These are phyloP conservation scores for Hamigera avellanea DNA, from an alignment of 495 filamentous ascomycete genomes.

Conservation along the genomic window DNA sequence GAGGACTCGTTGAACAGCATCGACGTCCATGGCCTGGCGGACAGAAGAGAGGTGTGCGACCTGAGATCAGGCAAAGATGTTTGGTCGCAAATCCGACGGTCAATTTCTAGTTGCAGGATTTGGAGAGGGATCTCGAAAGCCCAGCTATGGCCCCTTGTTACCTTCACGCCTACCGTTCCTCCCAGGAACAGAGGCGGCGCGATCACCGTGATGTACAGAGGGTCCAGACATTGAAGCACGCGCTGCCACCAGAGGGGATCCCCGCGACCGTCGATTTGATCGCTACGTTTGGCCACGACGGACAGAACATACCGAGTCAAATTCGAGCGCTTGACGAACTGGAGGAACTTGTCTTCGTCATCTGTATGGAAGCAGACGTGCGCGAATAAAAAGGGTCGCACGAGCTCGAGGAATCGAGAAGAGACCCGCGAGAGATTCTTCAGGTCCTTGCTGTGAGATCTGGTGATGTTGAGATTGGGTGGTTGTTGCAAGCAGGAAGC, in stretches of 20 bases:
- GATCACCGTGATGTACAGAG: slow-evolving; percentile 20
- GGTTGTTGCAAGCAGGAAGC: slow-evolving; percentile 10
- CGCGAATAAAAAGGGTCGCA: slow-evolving; percentile 23
- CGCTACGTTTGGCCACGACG: slow-evolving; percentile 14
- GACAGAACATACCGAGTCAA: slow-evolving; percentile 22
- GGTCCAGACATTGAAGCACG: slow-evolving; percentile 17
- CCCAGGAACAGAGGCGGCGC: slow-evolving; percentile 25
- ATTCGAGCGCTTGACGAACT: slow-evolving; percentile 13
- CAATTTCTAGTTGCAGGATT: slow-evolving; percentile 16
- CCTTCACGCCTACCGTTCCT: slow-evolving; percentile 14
- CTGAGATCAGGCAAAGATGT: slow-evolving; percentile 4
- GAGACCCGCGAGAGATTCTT: slow-evolving; percentile 24
- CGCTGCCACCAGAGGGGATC: slow-evolving; percentile 23
- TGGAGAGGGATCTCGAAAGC: slow-evolving; percentile 30
- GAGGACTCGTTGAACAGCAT: slow-evolving; percentile 30
- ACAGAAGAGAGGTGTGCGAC: slow-evolving; percentile 10
- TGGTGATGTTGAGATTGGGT: slow-evolving; percentile 13
- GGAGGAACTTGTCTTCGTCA: slow-evolving; percentile 16
- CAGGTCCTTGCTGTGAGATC: slow-evolving; percentile 11
- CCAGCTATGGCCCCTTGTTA: slow-evolving; percentile 24
- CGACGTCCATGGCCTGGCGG: slow-evolving; percentile 20
- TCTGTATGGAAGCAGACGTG: slow-evolving; percentile 19
- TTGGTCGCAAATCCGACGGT: background rate
- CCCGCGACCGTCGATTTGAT: slow-evolving; percentile 3
- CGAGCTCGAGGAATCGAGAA: slow-evolving; percentile 13